A percentile compares a stretch with the other conserved stretches of the same genome.
phyloP scores from a whole-genome alignment of 805 yeast species.

The Barnettozyma salicaria region DNA sequence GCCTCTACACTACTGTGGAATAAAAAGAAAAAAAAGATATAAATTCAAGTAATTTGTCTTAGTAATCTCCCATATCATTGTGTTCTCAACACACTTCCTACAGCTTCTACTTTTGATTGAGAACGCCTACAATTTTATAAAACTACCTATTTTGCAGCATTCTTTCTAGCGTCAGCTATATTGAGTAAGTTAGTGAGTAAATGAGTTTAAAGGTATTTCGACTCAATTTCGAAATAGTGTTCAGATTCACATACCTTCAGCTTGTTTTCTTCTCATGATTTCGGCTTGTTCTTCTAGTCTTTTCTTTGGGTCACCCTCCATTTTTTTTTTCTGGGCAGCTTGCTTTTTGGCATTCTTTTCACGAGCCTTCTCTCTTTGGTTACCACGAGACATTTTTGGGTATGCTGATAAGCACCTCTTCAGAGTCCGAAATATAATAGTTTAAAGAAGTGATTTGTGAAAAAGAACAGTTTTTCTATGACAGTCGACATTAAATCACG shows the following conservation, averaged over 20 bases:
- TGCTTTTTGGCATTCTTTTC: constrained; percentile 81
- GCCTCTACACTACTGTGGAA: no score
- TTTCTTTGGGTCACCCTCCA: constrained; percentile 78
- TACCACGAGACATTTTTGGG: constrained; percentile 95
- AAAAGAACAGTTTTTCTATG: no score
- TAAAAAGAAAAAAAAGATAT: no score
- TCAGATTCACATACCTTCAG: constrained; percentile 51
- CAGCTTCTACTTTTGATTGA: background rate
- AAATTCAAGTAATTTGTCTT: no score
- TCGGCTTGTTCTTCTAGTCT: constrained; percentile 89
- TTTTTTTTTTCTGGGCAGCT: constrained; percentile 57
- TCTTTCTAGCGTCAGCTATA: constrained; percentile 47
- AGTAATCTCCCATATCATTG: no score
- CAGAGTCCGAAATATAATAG: no score
- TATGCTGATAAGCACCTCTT: no score
- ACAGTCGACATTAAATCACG: no score
- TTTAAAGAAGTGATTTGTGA: no score
- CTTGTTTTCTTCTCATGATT: constrained; percentile 83
- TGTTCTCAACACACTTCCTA: no score
- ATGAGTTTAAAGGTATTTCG: background rate
- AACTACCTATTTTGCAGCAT: constrained; percentile 25
- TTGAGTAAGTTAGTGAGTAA: constrained; percentile 11
- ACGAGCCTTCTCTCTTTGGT: constrained; percentile 92
- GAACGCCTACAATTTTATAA: background rate
- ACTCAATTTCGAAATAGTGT: background rate